phyloP scores from a whole-genome alignment of 2,329 filamentous ascomycete species.

The Claviceps spartinae region DNA sequence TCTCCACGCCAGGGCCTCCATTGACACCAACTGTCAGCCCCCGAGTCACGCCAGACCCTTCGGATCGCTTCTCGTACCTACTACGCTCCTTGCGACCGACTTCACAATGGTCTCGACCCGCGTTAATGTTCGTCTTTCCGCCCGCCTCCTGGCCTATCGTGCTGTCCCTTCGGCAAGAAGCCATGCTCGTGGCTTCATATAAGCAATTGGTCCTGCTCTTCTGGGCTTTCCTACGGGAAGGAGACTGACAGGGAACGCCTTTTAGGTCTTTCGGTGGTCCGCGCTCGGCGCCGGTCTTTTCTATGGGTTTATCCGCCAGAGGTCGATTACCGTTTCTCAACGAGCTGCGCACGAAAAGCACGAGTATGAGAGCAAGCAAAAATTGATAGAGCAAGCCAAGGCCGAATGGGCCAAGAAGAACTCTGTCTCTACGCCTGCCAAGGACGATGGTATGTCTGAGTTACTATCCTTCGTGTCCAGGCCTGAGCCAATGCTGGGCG shows the following conservation, averaged over 20 bases:
- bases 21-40: slow-evolving; percentile 29
- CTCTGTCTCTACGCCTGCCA: slow-evolving; percentile 33
- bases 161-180: background rate
- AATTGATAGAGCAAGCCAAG: slow-evolving; percentile 87
- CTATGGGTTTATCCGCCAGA: slow-evolving; percentile 93
- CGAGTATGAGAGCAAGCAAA: slow-evolving; percentile 83
- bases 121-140: slow-evolving; percentile 46
- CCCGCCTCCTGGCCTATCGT: slow-evolving; percentile 12
- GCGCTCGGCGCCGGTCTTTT: slow-evolving; percentile 82
- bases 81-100: slow-evolving; percentile 29
- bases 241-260: slow-evolving; percentile 17
- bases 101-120: slow-evolving; percentile 51
- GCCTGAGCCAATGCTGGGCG: background rate
- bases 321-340: slow-evolving; percentile 58
- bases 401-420: slow-evolving; percentile 70
- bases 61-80: slow-evolving; percentile 22
- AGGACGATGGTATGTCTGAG: slow-evolving; percentile 19
- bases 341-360: slow-evolving; percentile 57
- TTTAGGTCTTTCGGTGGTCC: slow-evolving; percentile 90
- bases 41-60: slow-evolving; percentile 20
- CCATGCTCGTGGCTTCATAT: slow-evolving; percentile 9
- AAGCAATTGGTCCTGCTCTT: background rate
- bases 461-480: background rate
- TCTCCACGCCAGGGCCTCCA: slow-evolving; percentile 27
- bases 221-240: background rate